Evolutionary conservation across 1,284 basidiomycete genomes (phyloP), one percentile per base, ranked within the genome.

Genomic region (Athelia sp.): DNA sequence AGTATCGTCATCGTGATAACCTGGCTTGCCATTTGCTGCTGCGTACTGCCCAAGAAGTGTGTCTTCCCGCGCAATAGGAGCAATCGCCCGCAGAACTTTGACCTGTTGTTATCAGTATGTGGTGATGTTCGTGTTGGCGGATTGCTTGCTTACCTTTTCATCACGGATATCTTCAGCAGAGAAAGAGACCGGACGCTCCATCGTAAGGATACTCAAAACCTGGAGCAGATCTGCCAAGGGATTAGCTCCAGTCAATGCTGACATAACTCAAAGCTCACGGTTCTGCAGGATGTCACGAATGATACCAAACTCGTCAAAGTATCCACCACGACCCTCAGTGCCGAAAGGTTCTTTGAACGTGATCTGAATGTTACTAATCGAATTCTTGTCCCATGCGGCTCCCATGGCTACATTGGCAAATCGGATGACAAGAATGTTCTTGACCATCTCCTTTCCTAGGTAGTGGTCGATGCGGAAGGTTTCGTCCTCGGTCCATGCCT

Each of bases 291-390:
- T 80, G 69, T 98, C 94, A 65, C 94, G 87, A 68, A 98, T 95
- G 67, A 98, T 96, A 54, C 94, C 94, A 71, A 97, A 98, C 71
- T 97, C 94, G 70, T 98, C 94, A 75, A 98, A 98, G 79, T 98
- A 98, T 22, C 95, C 94, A 34, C 94, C 94, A 59, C 94, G 90
- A 35, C 94, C 94, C 68, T 98, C 94, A 45, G 94, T 98, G 35
- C 94, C 94, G 64, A 98, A 96, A 10, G 93, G 90, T 72, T 98
- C 95, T 75, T 98, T 98, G 83, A 98, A 97, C 9, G 93, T 96
- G 72, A 98, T 96, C 69, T 98, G 95, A 35, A 98, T 91, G 65
- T 93, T 98, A 70, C 82, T 86, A 71, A 98, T 89, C 51, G 84
- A 90, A 69, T 93, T 92, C 71, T 90, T 96, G 74, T 97, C 93